Evolutionary conservation across 345 rosid species (phyloP), one percentile per base, ranked within the genome.

Genomic region (Sonneratia alba): DNA sequence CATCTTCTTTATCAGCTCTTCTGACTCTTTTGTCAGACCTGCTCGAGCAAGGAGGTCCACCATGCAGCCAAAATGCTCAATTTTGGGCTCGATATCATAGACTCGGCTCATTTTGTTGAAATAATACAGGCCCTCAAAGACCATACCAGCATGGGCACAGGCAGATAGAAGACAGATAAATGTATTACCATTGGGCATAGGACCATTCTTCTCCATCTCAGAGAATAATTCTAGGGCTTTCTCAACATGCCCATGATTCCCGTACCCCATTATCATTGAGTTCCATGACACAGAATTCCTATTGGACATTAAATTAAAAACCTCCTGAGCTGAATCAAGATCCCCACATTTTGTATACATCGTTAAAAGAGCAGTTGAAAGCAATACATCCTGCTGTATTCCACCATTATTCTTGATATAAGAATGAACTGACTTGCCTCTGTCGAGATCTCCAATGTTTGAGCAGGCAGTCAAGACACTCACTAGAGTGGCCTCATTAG

Each of bases 41-140:
- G 83, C 81, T 36, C 57, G 82, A 66, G 79, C 77, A 77, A 90
- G 82, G 66, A 86, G 85, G 82, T 83, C 79, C 11, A 81, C 83
- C 81, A 87, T 75, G 72, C 88, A 88, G 72, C 93, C 93, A 81
- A 82, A 82, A 65, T 85, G 96, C 67, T 84, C 87, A 22, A 74
- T 47, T 76, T 79, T 84, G 10, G 89, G 90, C 67, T 87, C 77
- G 27, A 84, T 75, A 56, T 69, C 73, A 72, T 88, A 85, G 76
- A 85, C 83, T 71, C 73, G 81, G 70, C 77, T 78, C 90, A 87
- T 83, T 32, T 78, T 78, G 77, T 82, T 80, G 72, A 88, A 87
- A 69, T 69, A 79, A 85, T 89, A 84, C 91, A 93, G 85, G 62
- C 90, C 93, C 85, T 88, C 91, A 38, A 84, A 72, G 77, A 87